phyloP scores from a whole-genome alignment of 495 filamentous ascomycete species.

The Daldinia childiae region DNA sequence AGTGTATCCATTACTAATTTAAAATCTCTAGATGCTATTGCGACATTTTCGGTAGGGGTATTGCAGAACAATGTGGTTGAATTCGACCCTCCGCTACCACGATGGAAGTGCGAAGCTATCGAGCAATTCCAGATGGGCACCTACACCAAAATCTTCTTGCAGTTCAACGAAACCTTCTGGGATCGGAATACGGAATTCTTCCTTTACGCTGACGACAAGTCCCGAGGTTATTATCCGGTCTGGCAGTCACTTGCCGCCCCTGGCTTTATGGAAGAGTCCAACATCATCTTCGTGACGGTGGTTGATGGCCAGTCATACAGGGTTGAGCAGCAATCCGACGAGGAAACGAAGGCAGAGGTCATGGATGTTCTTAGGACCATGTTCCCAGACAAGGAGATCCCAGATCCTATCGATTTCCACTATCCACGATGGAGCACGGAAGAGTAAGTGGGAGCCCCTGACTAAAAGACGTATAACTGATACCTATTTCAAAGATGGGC shows the following conservation, averaged over 20 bases:
- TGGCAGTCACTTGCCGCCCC: conserved; percentile 71
- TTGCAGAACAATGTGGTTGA: conserved; percentile 69
- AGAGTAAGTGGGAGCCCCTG: conserved; percentile 43
- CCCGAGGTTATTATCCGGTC: conserved; percentile 74
- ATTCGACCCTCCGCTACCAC: conserved; percentile 69
- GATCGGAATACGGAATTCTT: conserved; percentile 71
- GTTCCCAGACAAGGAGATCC: conserved; percentile 68
- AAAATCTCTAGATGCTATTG: conserved; percentile 45
- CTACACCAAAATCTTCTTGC: conserved; percentile 82
- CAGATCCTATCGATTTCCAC: conserved; percentile 73
- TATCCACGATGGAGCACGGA: conserved; percentile 76
- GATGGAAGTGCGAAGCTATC: conserved; percentile 73
- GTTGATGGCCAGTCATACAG: conserved; percentile 67
- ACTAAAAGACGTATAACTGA: background rate
- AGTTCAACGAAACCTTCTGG: conserved; percentile 79
- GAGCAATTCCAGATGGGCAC: conserved; percentile 76
- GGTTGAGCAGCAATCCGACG: conserved; percentile 71
- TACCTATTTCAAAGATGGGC: conserved; percentile 58
- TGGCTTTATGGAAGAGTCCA: conserved; percentile 69
- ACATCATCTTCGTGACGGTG: conserved; percentile 78
- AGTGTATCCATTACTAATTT: background rate
- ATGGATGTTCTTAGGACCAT: conserved; percentile 70
- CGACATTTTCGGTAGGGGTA: conserved; percentile 65
- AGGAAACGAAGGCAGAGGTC: conserved; percentile 66
- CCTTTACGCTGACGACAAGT: conserved; percentile 71